These are phyloP conservation scores for Triticum dicoccoides DNA, from an alignment of 176 grass and related monocot species.

Conservation along the genomic window DNA sequence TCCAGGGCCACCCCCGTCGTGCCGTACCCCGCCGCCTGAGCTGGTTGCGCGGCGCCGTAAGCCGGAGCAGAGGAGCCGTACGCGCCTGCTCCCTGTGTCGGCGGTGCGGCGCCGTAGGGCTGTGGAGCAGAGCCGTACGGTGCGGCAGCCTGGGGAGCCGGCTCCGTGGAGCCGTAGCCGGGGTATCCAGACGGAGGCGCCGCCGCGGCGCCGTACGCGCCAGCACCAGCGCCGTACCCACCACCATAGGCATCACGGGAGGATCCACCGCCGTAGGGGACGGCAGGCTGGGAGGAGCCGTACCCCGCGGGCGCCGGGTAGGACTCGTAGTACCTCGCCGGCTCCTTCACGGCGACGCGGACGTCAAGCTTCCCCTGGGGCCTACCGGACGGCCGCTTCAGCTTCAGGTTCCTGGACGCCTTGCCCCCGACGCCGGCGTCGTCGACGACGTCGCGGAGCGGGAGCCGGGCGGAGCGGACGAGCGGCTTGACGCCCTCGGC, in stretches of 20 bases:
- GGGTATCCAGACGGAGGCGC: too few species aligned
- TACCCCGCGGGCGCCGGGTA: constrained; percentile 20
- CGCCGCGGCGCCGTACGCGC: background rate
- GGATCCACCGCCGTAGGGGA: background rate
- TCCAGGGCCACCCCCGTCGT: background rate
- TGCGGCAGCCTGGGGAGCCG: too few species aligned
- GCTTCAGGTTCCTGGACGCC: constrained; percentile 21
- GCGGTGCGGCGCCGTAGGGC: background rate
- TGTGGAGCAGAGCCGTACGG: background rate
- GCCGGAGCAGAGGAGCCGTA: too few species aligned
- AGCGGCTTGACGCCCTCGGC: constrained; percentile 63
- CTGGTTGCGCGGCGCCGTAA: too few species aligned
- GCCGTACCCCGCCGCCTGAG: background rate
- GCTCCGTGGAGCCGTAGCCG: too few species aligned
- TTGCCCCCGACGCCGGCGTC: constrained; percentile 46
- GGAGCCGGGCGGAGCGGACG: constrained; percentile 59
- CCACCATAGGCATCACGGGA: background rate
- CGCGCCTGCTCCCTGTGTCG: too few species aligned
- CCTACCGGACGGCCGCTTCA: constrained; percentile 64
- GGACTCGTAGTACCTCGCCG: constrained; percentile 39
- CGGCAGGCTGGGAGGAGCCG: constrained; percentile 13
- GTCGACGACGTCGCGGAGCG: constrained; percentile 60
- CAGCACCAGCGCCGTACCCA: background rate
- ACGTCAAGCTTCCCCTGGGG: constrained; percentile 63
- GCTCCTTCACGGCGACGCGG: constrained; percentile 46